Percentiles rank a stretch among this genome's conserved stretches.
Evolutionary conservation across 176 grass and related monocot species (phyloP).

Genomic region (Metroxylon sagu): DNA sequence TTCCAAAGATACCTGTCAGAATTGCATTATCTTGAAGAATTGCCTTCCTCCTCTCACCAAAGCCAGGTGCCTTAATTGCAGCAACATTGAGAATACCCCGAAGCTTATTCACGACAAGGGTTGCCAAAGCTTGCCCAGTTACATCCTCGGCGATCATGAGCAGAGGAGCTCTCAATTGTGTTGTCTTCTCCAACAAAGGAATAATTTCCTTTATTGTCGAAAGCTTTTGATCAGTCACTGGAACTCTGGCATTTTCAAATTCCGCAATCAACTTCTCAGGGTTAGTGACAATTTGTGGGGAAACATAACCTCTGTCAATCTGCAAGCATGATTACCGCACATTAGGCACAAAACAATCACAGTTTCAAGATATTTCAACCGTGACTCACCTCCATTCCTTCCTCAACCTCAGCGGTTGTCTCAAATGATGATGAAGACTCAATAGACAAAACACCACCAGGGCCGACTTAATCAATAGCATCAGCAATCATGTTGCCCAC

Average conservation of each 20-base stretch:
- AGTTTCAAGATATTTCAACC: background rate
- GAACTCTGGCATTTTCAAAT: slow-evolving; percentile 70
- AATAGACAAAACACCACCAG: no score
- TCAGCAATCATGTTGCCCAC: no score
- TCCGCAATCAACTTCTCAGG: slow-evolving; percentile 61
- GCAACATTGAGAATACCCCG: slow-evolving; percentile 56
- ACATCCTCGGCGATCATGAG: slow-evolving; percentile 67
- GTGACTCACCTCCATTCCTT: no score
- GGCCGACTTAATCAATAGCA: no score
- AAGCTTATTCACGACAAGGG: slow-evolving; percentile 72
- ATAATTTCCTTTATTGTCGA: slow-evolving; percentile 65
- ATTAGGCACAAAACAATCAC: no score
- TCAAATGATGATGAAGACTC: no score
- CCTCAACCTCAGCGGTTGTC: no score
- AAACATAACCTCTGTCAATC: slow-evolving; percentile 61
- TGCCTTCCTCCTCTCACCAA: slow-evolving; percentile 55
- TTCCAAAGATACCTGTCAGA: slow-evolving; percentile 34
- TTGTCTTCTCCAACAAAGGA: slow-evolving; percentile 55
- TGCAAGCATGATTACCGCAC: slow-evolving; percentile 18
- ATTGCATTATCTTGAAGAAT: slow-evolving; percentile 73
- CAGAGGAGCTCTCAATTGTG: slow-evolving; percentile 47
- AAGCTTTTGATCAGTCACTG: slow-evolving; percentile 69
- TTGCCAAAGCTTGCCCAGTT: slow-evolving; percentile 58
- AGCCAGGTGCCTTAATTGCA: slow-evolving; percentile 69
- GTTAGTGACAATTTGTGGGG: slow-evolving; percentile 66